phyloP scores from a whole-genome alignment of 148 eudicot species.

The Selenicereus undatus region DNA sequence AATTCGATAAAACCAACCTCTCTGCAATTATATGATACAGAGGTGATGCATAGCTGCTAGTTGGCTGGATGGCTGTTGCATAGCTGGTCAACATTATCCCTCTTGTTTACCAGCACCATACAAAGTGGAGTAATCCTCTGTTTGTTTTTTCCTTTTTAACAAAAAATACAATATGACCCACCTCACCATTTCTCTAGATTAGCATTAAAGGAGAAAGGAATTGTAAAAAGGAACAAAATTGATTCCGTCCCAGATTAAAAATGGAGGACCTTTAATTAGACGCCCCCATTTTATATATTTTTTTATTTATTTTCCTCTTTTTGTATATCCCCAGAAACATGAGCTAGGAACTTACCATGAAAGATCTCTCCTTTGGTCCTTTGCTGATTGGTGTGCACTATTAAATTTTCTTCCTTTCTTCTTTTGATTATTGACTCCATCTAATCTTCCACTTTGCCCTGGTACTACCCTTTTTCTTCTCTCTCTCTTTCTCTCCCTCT shows the following conservation, averaged over 20 bases:
- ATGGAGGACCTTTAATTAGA: slow-evolving; percentile 17
- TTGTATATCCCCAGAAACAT: slow-evolving; percentile 16
- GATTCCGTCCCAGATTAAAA: slow-evolving; percentile 17
- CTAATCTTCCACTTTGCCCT: slow-evolving; percentile 21
- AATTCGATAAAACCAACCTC: too few relatives aligned
- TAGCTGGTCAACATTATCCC: slow-evolving; percentile 20
- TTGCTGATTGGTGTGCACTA: slow-evolving; percentile 8
- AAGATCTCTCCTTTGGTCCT: slow-evolving; percentile 20
- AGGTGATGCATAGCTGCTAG: neutral
- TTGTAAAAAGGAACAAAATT: slow-evolving; percentile 14
- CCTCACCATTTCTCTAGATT: slow-evolving; percentile 16
- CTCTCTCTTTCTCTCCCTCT: slow-evolving; percentile 10
- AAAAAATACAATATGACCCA: slow-evolving; percentile 14
- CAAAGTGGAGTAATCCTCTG: neutral
- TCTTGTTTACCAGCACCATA: neutral
- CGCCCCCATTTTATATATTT: slow-evolving; percentile 3
- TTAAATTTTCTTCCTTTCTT: neutral
- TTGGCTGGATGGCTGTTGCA: slow-evolving; percentile 1
- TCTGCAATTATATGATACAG: neutral
- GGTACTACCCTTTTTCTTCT: slow-evolving; percentile 20
- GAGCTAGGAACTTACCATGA: slow-evolving; percentile 29
- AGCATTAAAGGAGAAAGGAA: slow-evolving; percentile 1
- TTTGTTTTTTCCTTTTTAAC: neutral
- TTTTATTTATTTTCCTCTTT: neutral
- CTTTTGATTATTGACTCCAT: slow-evolving; percentile 18